phyloP scores from a whole-genome alignment of 2,329 filamentous ascomycete genomes.

The Aspergillus sp. region DNA sequence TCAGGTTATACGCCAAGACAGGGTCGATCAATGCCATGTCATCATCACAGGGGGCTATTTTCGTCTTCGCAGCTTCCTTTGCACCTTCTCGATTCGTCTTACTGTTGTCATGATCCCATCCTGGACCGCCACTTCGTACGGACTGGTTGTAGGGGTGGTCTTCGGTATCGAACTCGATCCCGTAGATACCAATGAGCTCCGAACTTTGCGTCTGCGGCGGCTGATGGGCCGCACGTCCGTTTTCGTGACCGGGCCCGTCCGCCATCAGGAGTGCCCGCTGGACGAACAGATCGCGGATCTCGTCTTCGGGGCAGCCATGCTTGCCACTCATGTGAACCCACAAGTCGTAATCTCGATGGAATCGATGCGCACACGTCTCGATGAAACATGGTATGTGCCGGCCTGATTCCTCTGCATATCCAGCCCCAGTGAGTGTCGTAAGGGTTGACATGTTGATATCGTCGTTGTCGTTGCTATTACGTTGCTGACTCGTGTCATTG shows the following conservation, averaged over 20 bases:
- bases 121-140: background rate
- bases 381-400: constrained; percentile 47
- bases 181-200: constrained; percentile 29
- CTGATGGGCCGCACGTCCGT: background rate
- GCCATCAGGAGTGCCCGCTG: constrained; percentile 31
- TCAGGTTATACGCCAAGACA: constrained; percentile 23
- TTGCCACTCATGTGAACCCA: constrained; percentile 47
- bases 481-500: constrained; percentile 1
- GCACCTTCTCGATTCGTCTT: background rate
- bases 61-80: constrained; percentile 13
- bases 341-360: constrained; percentile 51
- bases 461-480: constrained; percentile 9
- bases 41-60: constrained; percentile 21
- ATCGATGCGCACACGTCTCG: constrained; percentile 45
- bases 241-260: constrained; percentile 1
- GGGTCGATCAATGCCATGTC: constrained; percentile 30
- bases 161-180: constrained; percentile 25
- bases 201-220: constrained; percentile 9
- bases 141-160: constrained; percentile 11
- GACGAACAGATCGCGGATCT: constrained; percentile 34
- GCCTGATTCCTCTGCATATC: constrained; percentile 44
- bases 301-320: constrained; percentile 32
- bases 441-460: constrained; percentile 25
- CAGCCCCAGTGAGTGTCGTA: constrained; percentile 48
- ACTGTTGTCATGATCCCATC: background rate